These are phyloP conservation scores for Ceriops zippeliana DNA, from an alignment of 345 rosid genomes.

Conservation along the genomic window DNA sequence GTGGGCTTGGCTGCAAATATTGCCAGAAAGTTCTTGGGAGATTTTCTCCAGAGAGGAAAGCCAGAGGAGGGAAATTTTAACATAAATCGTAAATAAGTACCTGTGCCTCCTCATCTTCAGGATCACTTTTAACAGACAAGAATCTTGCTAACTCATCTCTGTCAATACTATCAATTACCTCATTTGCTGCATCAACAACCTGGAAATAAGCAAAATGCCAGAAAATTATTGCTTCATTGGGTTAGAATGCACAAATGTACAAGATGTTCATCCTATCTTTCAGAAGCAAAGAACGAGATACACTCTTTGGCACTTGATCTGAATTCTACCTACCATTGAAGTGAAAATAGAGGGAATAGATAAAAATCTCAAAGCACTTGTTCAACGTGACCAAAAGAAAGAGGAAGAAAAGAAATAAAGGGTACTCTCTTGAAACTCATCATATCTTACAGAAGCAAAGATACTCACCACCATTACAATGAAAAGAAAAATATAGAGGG, in stretches of 20 bases:
- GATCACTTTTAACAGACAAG: constrained; percentile 67
- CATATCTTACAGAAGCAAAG: neutral
- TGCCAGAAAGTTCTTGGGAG: neutral
- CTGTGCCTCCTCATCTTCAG: constrained; percentile 92
- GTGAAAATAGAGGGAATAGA: neutral
- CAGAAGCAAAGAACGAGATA: neutral
- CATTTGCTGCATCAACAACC: constrained; percentile 78
- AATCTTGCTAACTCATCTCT: constrained; percentile 68
- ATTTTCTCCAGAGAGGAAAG: neutral
- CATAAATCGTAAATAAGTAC: constrained; percentile 30
- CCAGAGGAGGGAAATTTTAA: neutral
- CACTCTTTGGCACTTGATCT: too few relatives aligned
- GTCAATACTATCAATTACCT: constrained; percentile 70
- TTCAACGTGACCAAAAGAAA: constrained; percentile 37
- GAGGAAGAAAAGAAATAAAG: too few relatives aligned
- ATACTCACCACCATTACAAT: neutral
- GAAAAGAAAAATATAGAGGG: neutral
- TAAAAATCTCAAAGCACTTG: constrained; percentile 22
- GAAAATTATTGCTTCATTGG: neutral
- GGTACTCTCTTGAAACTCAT: neutral
- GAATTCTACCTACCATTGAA: neutral
- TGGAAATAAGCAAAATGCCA: constrained; percentile 28
- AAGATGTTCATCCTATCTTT: neutral
- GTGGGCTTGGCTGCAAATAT: neutral
- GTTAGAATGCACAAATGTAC: neutral